phyloP scores from a whole-genome alignment of 306 rosid genomes.

The barrel medic (Medicago truncatula) region MtrunA17r5.0-ANR NC_053042.1:19276001-19276500 shows the following conservation, averaged over 20 bases:
- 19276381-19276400: no score
- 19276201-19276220: conserved; percentile 6
- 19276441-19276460: no score
- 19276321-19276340: conserved; percentile 7
- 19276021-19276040: conserved; percentile 78
- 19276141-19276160: conserved; percentile 12
- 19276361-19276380: no score
- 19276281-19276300: conserved; percentile 10
- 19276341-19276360: not conserved
- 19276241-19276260: conserved; percentile 25
- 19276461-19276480: not conserved
- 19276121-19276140: conserved; percentile 24
- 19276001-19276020: conserved; percentile 86
- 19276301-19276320: conserved; percentile 11
- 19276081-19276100: conserved; percentile 72
- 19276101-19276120: conserved; percentile 67
- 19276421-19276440: no score
- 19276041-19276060: conserved; percentile 81
- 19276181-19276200: conserved; percentile 10
- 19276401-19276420: no score
- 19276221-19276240: not conserved
- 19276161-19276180: conserved; percentile 26
- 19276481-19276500: not conserved
- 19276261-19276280: conserved; percentile 13
- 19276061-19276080: conserved; percentile 70